Evolutionary conservation across 305 asterid species (phyloP).

Genomic region (Fraxinus platypoda): DNA sequence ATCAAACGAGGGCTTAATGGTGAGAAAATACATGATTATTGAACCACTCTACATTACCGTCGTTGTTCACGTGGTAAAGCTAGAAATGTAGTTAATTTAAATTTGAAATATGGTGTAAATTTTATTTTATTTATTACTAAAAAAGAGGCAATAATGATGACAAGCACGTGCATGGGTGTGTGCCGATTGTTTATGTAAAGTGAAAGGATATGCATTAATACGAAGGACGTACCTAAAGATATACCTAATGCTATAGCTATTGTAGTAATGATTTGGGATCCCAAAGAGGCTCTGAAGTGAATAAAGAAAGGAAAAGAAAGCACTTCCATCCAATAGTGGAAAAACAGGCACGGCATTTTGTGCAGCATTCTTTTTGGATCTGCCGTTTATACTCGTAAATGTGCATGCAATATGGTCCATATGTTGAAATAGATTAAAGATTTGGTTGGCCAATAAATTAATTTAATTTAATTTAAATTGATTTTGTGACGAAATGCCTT

Average conservation of each 20-base stretch:
- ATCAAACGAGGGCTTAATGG: no score
- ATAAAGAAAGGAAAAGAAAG: conserved; percentile 5
- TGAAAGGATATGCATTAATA: neutral
- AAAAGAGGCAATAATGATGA: neutral
- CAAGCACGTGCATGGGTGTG: neutral
- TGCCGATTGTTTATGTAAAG: neutral
- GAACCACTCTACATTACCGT: neutral
- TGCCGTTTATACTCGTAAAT: conserved; percentile 19
- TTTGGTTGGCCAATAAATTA: neutral
- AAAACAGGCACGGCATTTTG: neutral
- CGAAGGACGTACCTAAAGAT: neutral
- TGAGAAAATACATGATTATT: no score
- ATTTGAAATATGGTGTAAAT: neutral
- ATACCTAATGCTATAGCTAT: neutral
- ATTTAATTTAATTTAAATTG: neutral
- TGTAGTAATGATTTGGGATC: conserved; percentile 23
- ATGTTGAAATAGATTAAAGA: neutral
- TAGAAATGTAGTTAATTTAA: neutral
- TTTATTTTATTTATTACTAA: no score
- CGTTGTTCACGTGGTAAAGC: neutral
- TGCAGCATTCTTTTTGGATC: conserved; percentile 44
- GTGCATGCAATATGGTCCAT: neutral
- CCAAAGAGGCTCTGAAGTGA: conserved; percentile 20
- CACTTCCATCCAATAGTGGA: conserved; percentile 26
- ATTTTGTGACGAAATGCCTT: neutral